Evolutionary conservation across 2,329 filamentous ascomycete species (phyloP).

Genomic region (Cryphonectria nitschkei): DNA sequence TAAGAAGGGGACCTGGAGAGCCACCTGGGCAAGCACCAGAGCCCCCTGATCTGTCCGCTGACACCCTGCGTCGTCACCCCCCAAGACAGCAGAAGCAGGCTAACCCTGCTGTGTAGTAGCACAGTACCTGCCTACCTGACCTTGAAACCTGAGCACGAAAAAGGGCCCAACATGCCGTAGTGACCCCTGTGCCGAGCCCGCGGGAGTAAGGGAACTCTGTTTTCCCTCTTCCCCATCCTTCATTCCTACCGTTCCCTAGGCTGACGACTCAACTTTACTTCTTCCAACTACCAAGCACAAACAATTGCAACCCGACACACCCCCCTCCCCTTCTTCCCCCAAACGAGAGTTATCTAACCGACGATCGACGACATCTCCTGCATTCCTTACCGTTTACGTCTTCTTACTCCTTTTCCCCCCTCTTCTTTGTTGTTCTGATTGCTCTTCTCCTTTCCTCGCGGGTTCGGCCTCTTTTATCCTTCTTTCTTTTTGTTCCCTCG

Average conservation of each 20-base stretch:
- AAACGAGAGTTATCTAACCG: slow-evolving; percentile 5
- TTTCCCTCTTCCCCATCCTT: not conserved
- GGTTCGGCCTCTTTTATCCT: not conserved
- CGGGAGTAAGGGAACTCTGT: not conserved
- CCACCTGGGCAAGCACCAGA: not conserved
- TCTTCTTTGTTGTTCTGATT: not conserved
- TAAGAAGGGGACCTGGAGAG: not conserved
- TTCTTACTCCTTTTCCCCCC: not conserved
- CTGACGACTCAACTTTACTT: slow-evolving; percentile 9
- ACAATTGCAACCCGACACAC: not conserved
- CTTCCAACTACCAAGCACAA: not conserved
- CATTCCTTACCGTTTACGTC: slow-evolving; percentile 12
- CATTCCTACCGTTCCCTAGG: slow-evolving; percentile 12
- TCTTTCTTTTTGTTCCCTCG: not conserved
- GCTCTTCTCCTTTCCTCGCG: not conserved
- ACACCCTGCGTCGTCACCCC: not conserved
- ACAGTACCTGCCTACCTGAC: not conserved
- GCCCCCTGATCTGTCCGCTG: slow-evolving; percentile 8
- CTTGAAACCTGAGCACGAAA: not conserved
- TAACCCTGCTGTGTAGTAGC: not conserved
- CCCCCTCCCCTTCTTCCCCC: slow-evolving; percentile 4
- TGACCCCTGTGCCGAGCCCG: not conserved
- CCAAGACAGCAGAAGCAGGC: not conserved
- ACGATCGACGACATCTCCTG: slow-evolving; percentile 20
- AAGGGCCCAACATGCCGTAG: not conserved